Base-by-base conservation (phyloP, 2,329 filamentous ascomycete species). In the Ascochyta clinopodiicola region DNA sequence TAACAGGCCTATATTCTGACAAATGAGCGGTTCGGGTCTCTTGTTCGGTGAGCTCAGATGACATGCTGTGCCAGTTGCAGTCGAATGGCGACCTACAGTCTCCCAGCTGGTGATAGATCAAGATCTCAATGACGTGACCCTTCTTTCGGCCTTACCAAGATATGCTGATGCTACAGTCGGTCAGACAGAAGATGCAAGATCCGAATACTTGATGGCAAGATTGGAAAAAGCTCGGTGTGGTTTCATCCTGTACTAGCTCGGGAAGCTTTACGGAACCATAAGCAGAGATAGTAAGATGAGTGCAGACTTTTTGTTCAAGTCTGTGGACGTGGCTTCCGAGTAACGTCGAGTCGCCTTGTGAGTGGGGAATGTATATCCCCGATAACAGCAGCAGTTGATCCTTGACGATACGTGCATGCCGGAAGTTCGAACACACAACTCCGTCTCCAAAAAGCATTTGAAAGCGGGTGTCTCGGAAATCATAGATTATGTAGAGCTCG, bases 111-210 rank as follows among this genome's bases (percentile, higher is more conserved):
- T 44, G 48, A 59, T 63, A 62, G 3, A 59, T 31, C 9, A 31
- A 46, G 25, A 63, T 24, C 22, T 56, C 38, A 25, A 67, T 54
- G 0, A 37, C 21, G 43, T 60, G 61, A 31, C 58, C 60, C 19
- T 61, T 64, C 27, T 15, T 47, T 45, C 15, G 40, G 35, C 56
- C 57, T 39, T 52, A 39, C 61, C 60, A 66, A 6, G 22, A 15
- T 56, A 61, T 58, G 9, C 56, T 47, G 32, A 68, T 57, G 36
- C 29, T 52, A 40, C 66, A 67, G 51, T 67, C 61, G 47, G 59
- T 68, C 10, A 50, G 27, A 54, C 58, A 66, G 37, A 56, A 44
- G 17, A 34, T 35, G 45, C 64, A 68, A 25, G 59, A 68, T 55
- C 64, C 55, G 10, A 61, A 57, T 31, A 44, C 47, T 44, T 45